Evolutionary conservation across 140 eudicot species (phyloP).

Genomic region (Oenanthe javanica): DNA sequence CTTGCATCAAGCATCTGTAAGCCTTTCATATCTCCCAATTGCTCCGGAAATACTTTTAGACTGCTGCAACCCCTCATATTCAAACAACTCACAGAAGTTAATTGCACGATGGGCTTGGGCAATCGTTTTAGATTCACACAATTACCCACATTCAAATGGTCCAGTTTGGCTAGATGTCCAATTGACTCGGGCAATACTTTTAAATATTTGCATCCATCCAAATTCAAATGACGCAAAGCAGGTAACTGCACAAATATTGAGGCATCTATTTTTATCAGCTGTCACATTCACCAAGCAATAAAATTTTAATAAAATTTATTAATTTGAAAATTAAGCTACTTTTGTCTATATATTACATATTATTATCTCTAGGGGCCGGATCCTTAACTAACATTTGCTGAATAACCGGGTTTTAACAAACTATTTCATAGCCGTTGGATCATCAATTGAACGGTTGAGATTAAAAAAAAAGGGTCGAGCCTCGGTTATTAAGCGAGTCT

Average conservation of each 20-base stretch:
- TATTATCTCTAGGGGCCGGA: no score
- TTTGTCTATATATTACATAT: no score
- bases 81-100: neutral
- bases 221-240: neutral
- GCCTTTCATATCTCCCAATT: neutral
- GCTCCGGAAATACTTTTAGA: neutral
- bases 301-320: no score
- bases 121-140: neutral
- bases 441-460: no score
- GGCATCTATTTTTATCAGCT: neutral
- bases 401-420: no score
- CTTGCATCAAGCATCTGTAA: neutral
- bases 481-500: no score
- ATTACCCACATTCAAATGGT: neutral
- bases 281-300: no score
- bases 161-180: neutral
- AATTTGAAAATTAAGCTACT: no score
- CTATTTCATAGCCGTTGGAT: no score
- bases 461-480: no score
- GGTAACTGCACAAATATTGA: neutral
- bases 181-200: neutral
- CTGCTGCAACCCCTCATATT: neutral
- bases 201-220: neutral
- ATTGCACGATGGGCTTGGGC: neutral
- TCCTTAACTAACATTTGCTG: no score